Base-by-base conservation (phyloP, 805 yeast species). In the Ogataea pilisensis region DNA sequence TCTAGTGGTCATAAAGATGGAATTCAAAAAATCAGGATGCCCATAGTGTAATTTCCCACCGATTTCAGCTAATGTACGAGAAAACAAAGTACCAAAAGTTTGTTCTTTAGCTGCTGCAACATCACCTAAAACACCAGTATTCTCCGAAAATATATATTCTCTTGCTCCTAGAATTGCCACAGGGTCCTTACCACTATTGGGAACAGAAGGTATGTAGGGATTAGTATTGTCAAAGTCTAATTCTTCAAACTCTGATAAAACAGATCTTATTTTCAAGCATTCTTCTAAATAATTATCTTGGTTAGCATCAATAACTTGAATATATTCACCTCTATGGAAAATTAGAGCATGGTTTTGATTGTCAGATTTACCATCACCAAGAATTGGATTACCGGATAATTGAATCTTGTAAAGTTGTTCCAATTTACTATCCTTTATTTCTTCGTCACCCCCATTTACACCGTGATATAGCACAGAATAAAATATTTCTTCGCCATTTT, bases 301-400 rank as follows among this genome's bases (percentile, higher is more conserved):
- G 53, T 90, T 90, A 1, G 98, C 96, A 70, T 90, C 98, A 44
- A 91, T 80, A 3, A 90, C 89, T 66, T 90, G 97, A 49, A 90
- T 82, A 58, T 89, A 90, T 57, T 90, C 98, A 17, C 98, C 98
- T 41, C 97, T 76, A 60, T 85, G 83, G 64, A 85, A 90, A 11
- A 90, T 80, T 29, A 90, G 59, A 2, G 95, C 79, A 58, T 85
- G 85, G 57, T 90, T 90, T 65, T 90, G 98, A 60, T 90, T 90
- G 60, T 90, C 98, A n/a, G 96, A 82, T 60, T 90, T 90, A 27
- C 98, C 98, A 64, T 90, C 97, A 21, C 98, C 98, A 34, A 90
- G 68, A 6, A 29, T 29, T 29, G 31, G 98, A 64, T 91, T 84
- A 13, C 98, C 98, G 3, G 96, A 85, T 12, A 91, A 70, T 53